Evolutionary conservation across 23 red algal species (phyloP).

Genomic region (Gracilaria vermiculophylla): DNA sequence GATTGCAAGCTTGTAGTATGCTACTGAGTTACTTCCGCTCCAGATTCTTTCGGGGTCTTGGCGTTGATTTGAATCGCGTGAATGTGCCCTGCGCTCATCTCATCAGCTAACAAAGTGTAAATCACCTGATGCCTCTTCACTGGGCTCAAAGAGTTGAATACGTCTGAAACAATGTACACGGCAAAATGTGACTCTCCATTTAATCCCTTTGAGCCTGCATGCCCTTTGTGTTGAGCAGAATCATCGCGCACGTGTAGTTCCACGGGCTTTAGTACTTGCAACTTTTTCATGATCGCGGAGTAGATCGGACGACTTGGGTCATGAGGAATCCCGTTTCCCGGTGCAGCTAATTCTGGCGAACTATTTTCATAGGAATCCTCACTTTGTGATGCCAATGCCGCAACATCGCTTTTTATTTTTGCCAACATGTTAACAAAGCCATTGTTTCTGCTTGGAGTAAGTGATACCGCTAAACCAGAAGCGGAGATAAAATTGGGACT

Average conservation of each 20-base stretch:
- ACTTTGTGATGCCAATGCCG: background rate
- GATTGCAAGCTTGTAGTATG: too few relatives aligned
- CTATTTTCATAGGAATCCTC: background rate
- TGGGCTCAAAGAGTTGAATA: constrained; percentile 71
- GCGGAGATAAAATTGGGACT: constrained; percentile 77
- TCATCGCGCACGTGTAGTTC: constrained; percentile 71
- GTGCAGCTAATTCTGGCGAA: background rate
- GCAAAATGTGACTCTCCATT: constrained; percentile 88
- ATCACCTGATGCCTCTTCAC: constrained; percentile 92
- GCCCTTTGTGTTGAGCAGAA: constrained; percentile 80
- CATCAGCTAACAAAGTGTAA: constrained; percentile 71
- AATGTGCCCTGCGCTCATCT: constrained; percentile 53
- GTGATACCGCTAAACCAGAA: constrained; percentile 71
- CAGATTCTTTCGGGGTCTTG: constrained; percentile 38
- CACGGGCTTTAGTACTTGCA: constrained; percentile 58
- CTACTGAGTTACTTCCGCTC: constrained; percentile 1
- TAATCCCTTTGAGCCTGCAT: constrained; percentile 69
- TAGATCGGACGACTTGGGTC: constrained; percentile 55
- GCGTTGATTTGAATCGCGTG: constrained; percentile 85
- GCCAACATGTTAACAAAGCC: constrained; percentile 98
- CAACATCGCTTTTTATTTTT: constrained; percentile 84
- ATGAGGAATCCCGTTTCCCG: background rate
- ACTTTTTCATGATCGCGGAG: constrained; percentile 68
- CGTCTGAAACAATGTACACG: constrained; percentile 76
- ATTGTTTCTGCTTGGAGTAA: constrained; percentile 96